Percentiles rank a stretch among this genome's conserved stretches.
Conservation (phyloP, 306 rosid genomes). For the Myrica gale region DNA sequence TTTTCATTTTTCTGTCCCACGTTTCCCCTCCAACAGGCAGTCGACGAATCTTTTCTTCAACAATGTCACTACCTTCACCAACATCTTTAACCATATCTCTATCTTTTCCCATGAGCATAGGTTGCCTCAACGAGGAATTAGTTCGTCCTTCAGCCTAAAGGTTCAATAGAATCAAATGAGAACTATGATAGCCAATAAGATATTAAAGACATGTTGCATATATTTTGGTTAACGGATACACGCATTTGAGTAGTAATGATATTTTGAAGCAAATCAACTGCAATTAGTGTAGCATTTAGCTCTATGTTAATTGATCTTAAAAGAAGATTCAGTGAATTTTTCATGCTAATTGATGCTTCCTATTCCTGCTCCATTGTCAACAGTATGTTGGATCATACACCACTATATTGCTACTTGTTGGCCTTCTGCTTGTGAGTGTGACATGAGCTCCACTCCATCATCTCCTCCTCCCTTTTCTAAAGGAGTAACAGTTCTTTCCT, state of each 20-base stretch:
- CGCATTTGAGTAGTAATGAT: neutral
- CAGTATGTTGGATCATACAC: conserved; percentile 16
- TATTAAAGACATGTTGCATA: neutral
- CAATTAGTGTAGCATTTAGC: neutral
- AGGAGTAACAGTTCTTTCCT: conserved; percentile 3
- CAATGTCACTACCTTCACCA: conserved; percentile 59
- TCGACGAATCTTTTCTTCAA: conserved; percentile 71
- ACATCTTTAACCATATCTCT: conserved; percentile 56
- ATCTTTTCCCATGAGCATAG: conserved; percentile 53
- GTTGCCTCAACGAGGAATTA: conserved; percentile 51
- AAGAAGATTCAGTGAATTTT: neutral
- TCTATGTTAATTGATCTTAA: neutral
- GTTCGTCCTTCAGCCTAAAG: conserved; percentile 66
- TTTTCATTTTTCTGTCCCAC: conserved; percentile 74
- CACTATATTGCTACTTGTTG: neutral
- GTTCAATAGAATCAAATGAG: conserved; percentile 5
- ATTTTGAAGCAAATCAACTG: neutral
- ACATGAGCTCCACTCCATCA: conserved; percentile 9
- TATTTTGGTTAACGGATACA: neutral
- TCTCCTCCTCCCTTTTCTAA: conserved; percentile 8
- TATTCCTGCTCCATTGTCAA: conserved; percentile 1
- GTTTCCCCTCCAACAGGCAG: conserved; percentile 71
- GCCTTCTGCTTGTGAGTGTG: conserved; percentile 22
- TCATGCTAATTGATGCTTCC: neutral
- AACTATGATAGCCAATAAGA: neutral